phyloP scores from a whole-genome alignment of 1,284 basidiomycete species.

The Wolfiporia cocos region DNA sequence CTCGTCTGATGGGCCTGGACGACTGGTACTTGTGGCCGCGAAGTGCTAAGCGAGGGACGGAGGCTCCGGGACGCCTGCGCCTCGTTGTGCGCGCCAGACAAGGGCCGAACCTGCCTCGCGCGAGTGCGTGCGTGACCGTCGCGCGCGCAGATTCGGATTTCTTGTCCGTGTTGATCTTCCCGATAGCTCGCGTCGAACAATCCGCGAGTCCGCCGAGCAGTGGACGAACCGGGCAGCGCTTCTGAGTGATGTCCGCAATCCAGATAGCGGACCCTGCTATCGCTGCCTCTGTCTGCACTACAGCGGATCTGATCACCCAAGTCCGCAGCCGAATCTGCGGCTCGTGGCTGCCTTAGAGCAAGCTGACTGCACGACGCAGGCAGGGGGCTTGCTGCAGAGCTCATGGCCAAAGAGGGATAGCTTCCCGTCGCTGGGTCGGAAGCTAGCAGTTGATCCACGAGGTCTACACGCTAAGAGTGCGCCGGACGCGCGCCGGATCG shows the following conservation, averaged over 20 bases:
- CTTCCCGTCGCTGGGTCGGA: conserved; percentile 23
- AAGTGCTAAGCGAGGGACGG: conserved; percentile 15
- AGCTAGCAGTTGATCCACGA: conserved; percentile 19
- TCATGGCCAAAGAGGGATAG: conserved; percentile 21
- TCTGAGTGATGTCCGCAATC: conserved; percentile 10
- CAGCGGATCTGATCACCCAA: conserved; percentile 12
- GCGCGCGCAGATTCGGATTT: conserved; percentile 12
- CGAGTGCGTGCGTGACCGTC: conserved; percentile 4
- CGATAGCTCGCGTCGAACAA: conserved; percentile 8
- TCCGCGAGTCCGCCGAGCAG: conserved; percentile 8
- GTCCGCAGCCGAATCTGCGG: conserved; percentile 9
- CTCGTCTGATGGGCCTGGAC: conserved; percentile 22
- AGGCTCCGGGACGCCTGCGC: conserved; percentile 15
- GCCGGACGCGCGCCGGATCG: conserved; percentile 10
- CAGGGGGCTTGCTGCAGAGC: conserved; percentile 20
- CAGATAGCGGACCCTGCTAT: conserved; percentile 11
- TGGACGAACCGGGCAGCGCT: conserved; percentile 12
- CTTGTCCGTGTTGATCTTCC: conserved; percentile 10
- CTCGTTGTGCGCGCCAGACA: conserved; percentile 19
- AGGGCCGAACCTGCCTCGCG: conserved; percentile 14
- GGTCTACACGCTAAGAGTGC: conserved; percentile 15
- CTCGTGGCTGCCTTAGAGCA: not conserved
- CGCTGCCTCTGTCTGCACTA: conserved; percentile 15
- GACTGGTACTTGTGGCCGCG: conserved; percentile 13
- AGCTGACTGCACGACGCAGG: conserved; percentile 2